Conservation (phyloP, 306 rosid genomes). For the Abrus precatorius region DNA sequence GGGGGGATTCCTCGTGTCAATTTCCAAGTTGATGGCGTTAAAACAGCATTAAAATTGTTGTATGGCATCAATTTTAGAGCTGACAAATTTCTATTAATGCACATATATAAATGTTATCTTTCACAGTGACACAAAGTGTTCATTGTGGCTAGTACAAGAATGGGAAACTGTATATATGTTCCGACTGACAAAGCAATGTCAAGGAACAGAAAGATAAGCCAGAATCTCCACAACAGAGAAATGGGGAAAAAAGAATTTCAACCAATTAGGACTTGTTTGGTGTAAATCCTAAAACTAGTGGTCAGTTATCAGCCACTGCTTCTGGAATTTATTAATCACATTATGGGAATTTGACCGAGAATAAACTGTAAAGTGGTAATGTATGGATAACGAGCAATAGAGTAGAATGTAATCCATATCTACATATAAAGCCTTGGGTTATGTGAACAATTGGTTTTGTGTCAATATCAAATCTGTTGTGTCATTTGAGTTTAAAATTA, state of each 20-base stretch:
- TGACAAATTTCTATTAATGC: slow-evolving; percentile 4
- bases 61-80: slow-evolving; percentile 44
- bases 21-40: slow-evolving; percentile 27
- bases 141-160: slow-evolving; percentile 9
- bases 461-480: too few species aligned
- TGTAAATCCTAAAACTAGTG: slow-evolving; percentile 25
- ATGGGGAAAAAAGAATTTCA: slow-evolving; percentile 35
- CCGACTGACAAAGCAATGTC: slow-evolving; percentile 32
- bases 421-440: neutral
- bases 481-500: too few species aligned
- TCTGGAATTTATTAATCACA: slow-evolving; percentile 24
- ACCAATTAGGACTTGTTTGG: slow-evolving; percentile 23
- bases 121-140: slow-evolving; percentile 9
- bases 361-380: slow-evolving; percentile 7
- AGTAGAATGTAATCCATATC: slow-evolving; percentile 3
- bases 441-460: too few species aligned
- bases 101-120: slow-evolving; percentile 28
- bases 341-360: slow-evolving; percentile 33
- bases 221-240: slow-evolving; percentile 31
- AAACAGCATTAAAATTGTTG: slow-evolving; percentile 35
- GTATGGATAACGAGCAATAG: neutral
- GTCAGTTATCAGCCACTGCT: slow-evolving; percentile 26
- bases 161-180: slow-evolving; percentile 3
- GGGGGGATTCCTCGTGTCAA: slow-evolving; percentile 41
- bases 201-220: slow-evolving; percentile 43